phyloP scores from a whole-genome alignment of 495 filamentous ascomycete species.

The Penicillium salamii region DNA sequence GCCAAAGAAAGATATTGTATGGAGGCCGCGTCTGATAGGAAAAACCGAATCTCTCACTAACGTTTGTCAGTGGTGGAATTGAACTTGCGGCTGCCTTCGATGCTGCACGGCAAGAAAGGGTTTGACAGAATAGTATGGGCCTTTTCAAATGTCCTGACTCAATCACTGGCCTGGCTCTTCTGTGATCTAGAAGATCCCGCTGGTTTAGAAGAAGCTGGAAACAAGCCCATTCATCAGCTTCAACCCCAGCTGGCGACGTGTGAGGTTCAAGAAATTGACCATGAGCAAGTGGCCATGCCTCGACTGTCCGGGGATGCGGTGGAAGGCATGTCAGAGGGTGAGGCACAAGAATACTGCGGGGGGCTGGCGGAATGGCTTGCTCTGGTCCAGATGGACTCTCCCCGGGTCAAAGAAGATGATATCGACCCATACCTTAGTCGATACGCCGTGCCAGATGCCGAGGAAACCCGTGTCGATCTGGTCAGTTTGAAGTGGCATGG shows the following conservation, averaged over 20 bases:
- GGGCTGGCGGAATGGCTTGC: constrained; percentile 83
- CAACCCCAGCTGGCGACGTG: constrained; percentile 49
- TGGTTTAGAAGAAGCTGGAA: constrained; percentile 24
- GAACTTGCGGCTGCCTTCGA: constrained; percentile 74
- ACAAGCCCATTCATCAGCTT: constrained; percentile 51
- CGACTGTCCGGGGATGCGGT: constrained; percentile 34
- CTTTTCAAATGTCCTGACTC: constrained; percentile 74
- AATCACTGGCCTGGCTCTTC: constrained; percentile 78
- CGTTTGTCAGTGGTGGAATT: constrained; percentile 68
- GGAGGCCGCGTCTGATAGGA: not conserved
- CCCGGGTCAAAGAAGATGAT: constrained; percentile 66
- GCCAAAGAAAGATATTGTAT: constrained; percentile 57
- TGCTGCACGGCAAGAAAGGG: constrained; percentile 87
- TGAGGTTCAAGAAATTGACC: constrained; percentile 20
- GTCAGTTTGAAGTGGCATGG: constrained; percentile 49
- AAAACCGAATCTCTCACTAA: not conserved
- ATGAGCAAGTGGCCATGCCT: constrained; percentile 46
- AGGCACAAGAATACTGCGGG: constrained; percentile 58
- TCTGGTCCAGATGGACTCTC: constrained; percentile 66
- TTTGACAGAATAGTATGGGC: constrained; percentile 85
- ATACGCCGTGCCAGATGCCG: constrained; percentile 63
- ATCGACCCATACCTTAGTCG: constrained; percentile 79
- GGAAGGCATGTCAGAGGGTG: constrained; percentile 34
- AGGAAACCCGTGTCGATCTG: constrained; percentile 23
- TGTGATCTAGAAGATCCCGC: constrained; percentile 51